These are phyloP conservation scores for Aquilaria agallochum DNA, from an alignment of 441 rosid genomes.

Conservation along the genomic window DNA sequence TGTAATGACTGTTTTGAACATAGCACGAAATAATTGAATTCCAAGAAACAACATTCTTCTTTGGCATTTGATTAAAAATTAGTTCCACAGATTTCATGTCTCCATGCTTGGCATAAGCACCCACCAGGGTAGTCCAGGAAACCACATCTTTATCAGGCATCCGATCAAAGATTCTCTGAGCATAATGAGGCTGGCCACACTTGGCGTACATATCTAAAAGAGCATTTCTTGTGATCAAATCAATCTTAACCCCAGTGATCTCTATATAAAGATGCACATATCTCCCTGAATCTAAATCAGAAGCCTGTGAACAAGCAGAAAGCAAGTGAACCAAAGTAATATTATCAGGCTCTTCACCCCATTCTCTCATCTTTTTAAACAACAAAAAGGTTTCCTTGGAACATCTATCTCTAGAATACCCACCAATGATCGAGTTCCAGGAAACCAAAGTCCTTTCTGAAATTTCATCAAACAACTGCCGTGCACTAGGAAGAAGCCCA, in stretches of 20 bases:
- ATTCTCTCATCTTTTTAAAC: constrained; percentile 25
- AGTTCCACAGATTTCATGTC: constrained; percentile 19
- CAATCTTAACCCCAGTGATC: constrained; percentile 14
- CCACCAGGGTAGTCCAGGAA: constrained; percentile 29
- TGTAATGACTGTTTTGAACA: constrained; percentile 14
- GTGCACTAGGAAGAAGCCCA: constrained; percentile 8
- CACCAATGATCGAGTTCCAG: constrained; percentile 32
- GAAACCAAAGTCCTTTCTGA: constrained; percentile 24
- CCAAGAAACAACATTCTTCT: constrained; percentile 28
- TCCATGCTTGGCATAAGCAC: constrained; percentile 27
- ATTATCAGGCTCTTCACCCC: constrained; percentile 19
- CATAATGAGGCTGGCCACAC: constrained; percentile 19
- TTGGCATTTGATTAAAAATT: constrained; percentile 29
- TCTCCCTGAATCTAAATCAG: constrained; percentile 17
- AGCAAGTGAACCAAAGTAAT: constrained; percentile 16
- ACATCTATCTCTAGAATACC: constrained; percentile 18
- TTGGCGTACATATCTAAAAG: constrained; percentile 30
- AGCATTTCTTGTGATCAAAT: constrained; percentile 22
- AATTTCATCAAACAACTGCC: constrained; percentile 24
- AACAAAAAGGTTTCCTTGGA: constrained; percentile 16
- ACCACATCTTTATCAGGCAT: constrained; percentile 21
- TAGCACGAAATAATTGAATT: constrained; percentile 26
- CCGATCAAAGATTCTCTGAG: constrained; percentile 21
- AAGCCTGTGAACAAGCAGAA: constrained; percentile 12
- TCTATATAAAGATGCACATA: constrained; percentile 18